A percentile compares a stretch with the other conserved stretches of the same genome.
Conservation (phyloP, 306 rosid genomes). For the Abrus precatorius region DNA sequence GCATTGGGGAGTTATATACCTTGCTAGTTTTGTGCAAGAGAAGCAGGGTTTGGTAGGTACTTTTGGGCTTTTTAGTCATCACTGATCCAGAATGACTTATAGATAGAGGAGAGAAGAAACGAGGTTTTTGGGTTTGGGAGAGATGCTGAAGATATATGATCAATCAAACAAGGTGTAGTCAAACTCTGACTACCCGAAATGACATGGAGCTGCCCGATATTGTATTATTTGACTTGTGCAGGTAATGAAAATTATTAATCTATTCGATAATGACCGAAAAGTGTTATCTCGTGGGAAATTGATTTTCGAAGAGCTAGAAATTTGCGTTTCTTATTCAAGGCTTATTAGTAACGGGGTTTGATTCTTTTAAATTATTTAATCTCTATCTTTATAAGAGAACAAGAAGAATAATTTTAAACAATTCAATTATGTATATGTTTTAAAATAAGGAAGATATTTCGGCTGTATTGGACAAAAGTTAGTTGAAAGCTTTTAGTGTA, state of each 20-base stretch:
- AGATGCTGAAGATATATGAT: background rate
- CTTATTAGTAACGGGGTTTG: background rate
- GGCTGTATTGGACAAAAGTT: too few species aligned
- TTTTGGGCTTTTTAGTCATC: slow-evolving; percentile 26
- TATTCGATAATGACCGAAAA: background rate
- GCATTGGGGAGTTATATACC: slow-evolving; percentile 11
- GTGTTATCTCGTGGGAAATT: background rate
- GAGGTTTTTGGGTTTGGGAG: slow-evolving; percentile 25
- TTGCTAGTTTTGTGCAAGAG: slow-evolving; percentile 56
- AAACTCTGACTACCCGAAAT: slow-evolving; percentile 2
- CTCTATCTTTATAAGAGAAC: too few species aligned
- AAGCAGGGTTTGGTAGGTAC: slow-evolving; percentile 37
- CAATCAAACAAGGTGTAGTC: slow-evolving; percentile 11
- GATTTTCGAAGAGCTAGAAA: background rate
- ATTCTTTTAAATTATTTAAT: too few species aligned
- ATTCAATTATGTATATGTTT: too few species aligned
- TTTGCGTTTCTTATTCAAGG: background rate
- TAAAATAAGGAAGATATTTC: too few species aligned
- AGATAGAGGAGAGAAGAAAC: background rate
- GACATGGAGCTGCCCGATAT: slow-evolving; percentile 24
- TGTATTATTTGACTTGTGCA: slow-evolving; percentile 51
- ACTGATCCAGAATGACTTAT: background rate
- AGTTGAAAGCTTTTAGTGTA: too few species aligned
- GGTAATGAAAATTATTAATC: slow-evolving; percentile 46
- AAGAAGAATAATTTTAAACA: too few species aligned